Evolutionary conservation across 352 stramenopile species (phyloP), one percentile per base, ranked within the genome.

Genomic region (Sclerospora graminicola): DNA sequence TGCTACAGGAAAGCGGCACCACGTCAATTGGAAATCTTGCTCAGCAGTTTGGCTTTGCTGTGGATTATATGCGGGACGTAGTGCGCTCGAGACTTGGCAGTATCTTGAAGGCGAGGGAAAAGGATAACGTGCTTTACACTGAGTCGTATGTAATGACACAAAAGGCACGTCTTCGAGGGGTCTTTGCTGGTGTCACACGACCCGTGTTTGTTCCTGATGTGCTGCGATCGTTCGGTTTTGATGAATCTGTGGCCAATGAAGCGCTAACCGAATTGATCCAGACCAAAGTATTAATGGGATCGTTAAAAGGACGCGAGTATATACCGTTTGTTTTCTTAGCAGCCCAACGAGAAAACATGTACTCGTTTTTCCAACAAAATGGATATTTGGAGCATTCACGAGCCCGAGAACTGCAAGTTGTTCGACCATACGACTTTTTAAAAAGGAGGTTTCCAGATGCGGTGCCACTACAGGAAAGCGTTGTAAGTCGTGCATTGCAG

Each of bases 331-430:
- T 85, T 14, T 92, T 92, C 33, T 59, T 89, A 37, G 74, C 72
- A 4, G 63, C 72, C 1, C 81, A 92, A 57, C 66, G 73, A 9
- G 65, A 79, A 48, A 78, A 61, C 33, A 74, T 90, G 63, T 84
- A 76, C 57, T 84, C 69, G n/a, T 92, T 92, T 46, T 92, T 90
- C 45, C 63, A 84, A 56, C 64, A 89, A 48, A 92, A 92, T 42
- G 74, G 75, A 20, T 92, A 84, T 46, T 44, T 90, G 21, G 67
- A 84, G 23, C 63, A 89, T 39, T 36, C 60, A 8, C 56, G 77
- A 30, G 75, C 80, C 0, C 36, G 54, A 28, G 57, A 86, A 42
- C 48, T 88, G 42, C 67, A 89, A 34, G 69, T 87, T 16, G 39
- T 65, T 11, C 62, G 75, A 3, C 73, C 80, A 7, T 86, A 68